Base-by-base conservation (phyloP, 257 asterid species). In the Linaria vulgaris region DNA sequence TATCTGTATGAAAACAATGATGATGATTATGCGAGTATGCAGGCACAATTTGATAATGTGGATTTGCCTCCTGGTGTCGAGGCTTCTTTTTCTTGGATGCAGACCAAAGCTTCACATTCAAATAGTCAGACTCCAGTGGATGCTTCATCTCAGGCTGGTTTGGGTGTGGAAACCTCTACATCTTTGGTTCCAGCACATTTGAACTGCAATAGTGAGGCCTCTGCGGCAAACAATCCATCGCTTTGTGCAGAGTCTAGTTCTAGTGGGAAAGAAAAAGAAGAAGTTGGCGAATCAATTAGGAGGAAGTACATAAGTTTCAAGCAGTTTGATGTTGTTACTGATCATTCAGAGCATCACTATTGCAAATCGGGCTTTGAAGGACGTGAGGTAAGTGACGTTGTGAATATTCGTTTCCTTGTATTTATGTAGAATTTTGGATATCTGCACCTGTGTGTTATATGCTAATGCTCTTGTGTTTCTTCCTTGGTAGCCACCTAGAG, bases 21-120 rank as follows among this genome's bases (percentile, higher is more conserved):
- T 52, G 62, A 59, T 71, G 76, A 69, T 51, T 74, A 79, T 65
- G 58, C 68, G 68, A 73, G 62, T 23, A 61, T 83, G 86, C 84
- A 83, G 70, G 80, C 82, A 22, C 86, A 80, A 66, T 69, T 83
- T 60, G 89, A 83, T 66, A 80, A 80, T 71, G 84, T 60, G 59
- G 89, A 83, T 80, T 73, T 83, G 64, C 89, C 89, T 27, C 80
- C 89, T 41, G 89, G 89, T 24, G 86, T 83, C 13, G 89, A 83
- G 77, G 89, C 84, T 20, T 54, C 82, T 1, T 71, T 83, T 64
- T 51, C 86, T 45, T 83, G 86, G 89, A 69, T 80, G 69, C 63
- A 69, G 30, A 31, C 67, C 30, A 31, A 68, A 50, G 10, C 68
- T 21, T 27, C 59, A 47, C 64, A 69, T 49, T 55, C 80, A 60